Evolutionary conservation across 352 stramenopile genomes (phyloP).

Genomic region (Aphanomyces cochlioides): DNA sequence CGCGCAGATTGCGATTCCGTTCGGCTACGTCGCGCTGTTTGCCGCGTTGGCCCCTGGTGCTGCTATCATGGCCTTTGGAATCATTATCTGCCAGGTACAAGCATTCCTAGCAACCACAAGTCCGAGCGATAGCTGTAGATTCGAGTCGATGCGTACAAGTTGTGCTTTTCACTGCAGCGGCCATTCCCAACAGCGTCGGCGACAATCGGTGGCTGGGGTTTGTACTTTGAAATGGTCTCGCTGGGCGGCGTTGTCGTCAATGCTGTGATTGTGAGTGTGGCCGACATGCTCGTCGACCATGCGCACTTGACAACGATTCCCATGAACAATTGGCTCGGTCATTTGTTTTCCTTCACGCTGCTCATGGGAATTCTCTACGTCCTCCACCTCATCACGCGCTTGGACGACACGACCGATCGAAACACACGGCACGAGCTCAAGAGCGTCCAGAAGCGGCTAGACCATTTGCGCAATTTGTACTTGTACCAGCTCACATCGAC

Average conservation of each 20-base stretch:
- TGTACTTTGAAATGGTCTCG: slow-evolving; percentile 53
- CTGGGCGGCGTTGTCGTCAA: slow-evolving; percentile 54
- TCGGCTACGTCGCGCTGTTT: slow-evolving; percentile 69
- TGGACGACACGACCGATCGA: slow-evolving; percentile 45
- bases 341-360: slow-evolving; percentile 23
- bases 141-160: slow-evolving; percentile 57
- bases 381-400: slow-evolving; percentile 34
- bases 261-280: slow-evolving; percentile 45
- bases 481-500: slow-evolving; percentile 45
- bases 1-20: slow-evolving; percentile 55
- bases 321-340: slow-evolving; percentile 17
- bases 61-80: slow-evolving; percentile 44
- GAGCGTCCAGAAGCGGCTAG: slow-evolving; percentile 30
- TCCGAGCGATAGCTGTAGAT: slow-evolving; percentile 42
- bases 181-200: slow-evolving; percentile 49
- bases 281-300: slow-evolving; percentile 32
- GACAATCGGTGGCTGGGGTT: slow-evolving; percentile 58
- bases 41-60: slow-evolving; percentile 43
- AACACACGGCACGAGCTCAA: slow-evolving; percentile 36
- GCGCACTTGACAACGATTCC: not conserved
- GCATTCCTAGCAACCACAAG: not conserved
- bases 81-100: slow-evolving; percentile 30
- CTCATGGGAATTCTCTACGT: slow-evolving; percentile 32
- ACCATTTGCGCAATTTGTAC: slow-evolving; percentile 60
- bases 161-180: slow-evolving; percentile 58